Evolutionary conservation across 345 rosid species (phyloP), one percentile per base, ranked within the genome.

Genomic region (Brassica carinata): DNA sequence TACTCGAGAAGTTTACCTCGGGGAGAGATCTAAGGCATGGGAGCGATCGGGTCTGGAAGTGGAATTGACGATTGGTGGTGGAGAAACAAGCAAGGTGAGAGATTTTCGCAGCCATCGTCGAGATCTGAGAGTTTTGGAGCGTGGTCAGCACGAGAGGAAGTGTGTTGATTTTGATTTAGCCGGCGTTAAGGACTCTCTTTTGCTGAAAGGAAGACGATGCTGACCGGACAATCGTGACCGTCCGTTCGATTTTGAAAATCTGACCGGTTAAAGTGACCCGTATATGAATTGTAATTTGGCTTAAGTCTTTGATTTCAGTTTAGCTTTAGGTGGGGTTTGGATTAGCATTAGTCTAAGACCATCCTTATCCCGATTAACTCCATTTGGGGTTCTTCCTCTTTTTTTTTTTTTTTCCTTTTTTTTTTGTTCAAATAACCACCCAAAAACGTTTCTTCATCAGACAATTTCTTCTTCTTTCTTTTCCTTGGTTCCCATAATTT

Each of bases 31-130:
- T 75, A 26, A 77, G 87, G 69, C 55, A 61, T 19, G 81, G 59
- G 57, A 62, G 18, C 30, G 84, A 83, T 69, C 84, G 87, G 17
- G 26, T 86, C 15, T 55, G 88, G 59, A 87, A 85, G 53, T 58
- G 87, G 26, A 86, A 73, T 63, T 75, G 87, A 77, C 89, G 90
- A 77, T 86, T 76, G 83, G 88, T 79, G 59, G 93, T 83, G 36
- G 94, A 85, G 86, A 84, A 88, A 76, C 87, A 88, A 3, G 84
- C 76, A 10, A 93, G 91, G 85, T 93, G 97, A 26, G 90, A 89
- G 71, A 84, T 67, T 23, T 86, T 69, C 7, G 86, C 23, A 5
- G 90, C 64, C 81, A 86, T 51, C 27, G 70, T 59, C 59, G 74
- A 71, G 80, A 76, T 81, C 84, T 76, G 84, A 66, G 69, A 76